Base-by-base conservation (phyloP, 768 basidiomycete genomes). In the Mycena galopus region DNA sequence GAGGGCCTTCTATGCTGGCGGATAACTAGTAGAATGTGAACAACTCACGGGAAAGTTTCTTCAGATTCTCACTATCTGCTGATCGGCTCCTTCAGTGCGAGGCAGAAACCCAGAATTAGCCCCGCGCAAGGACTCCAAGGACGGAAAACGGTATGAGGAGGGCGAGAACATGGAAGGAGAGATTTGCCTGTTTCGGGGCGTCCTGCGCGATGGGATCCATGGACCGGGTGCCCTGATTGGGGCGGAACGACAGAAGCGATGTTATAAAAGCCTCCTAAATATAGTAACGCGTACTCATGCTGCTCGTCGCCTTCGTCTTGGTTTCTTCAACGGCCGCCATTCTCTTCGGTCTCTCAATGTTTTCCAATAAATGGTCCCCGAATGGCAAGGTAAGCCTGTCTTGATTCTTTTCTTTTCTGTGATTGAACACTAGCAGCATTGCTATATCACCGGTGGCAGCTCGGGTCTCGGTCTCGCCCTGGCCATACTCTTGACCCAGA, bases 1-100 rank as follows among this genome's bases (percentile, higher is more conserved):
- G 16, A 96, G 79, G 25, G 94, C 95, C 3, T 93, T 95, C 81
- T 96, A 97, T 19, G 98, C 78, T 4, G 96, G 96, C 0, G 91
- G 92, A 82, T 97, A 96, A 73, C 96, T 98, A 76, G n/a, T 27
- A 29, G 33, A 50, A n/a, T 50, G n/a, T 59, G 33, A 59, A 37
- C 47, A 25, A 59, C 35, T n/a, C 51, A 39, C 23, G 19, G 3
- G 67, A 39, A 67, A 39, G 30, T 14, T 42, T 39, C 32, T 71
- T 14, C 19, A 58, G 50, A 58, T 50, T 77, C 95, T 82, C 79
- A 98, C 96, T 93, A 91, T 77, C 86, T 83, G 56, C 90, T 90
- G 16, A 99, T 85, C 10, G 92, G 89, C 60, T 90, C 89, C 80
- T 93, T 96, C 77, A 93, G 79, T 21, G 87, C 89, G 23, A 96